A percentile compares a stretch with the other conserved stretches of the same genome.
phyloP scores from a whole-genome alignment of 2,329 filamentous ascomycete genomes.

The Proliferodiscus dingleyae region DNA sequence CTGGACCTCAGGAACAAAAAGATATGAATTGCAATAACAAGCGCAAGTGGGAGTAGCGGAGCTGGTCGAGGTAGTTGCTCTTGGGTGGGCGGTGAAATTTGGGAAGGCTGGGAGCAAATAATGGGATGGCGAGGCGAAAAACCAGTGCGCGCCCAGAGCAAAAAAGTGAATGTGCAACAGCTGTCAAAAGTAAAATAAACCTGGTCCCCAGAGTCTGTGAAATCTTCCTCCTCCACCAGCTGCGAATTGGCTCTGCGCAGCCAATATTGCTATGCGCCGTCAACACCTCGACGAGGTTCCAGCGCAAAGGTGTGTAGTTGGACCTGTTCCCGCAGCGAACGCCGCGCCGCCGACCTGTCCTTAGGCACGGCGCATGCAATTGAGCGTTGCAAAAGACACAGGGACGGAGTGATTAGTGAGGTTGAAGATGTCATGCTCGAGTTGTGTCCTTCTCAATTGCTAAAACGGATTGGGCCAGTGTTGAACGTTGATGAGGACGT shows the following conservation, averaged over 20 bases:
- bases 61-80: constrained; percentile 1
- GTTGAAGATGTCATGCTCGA: constrained; percentile 22
- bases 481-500: background rate
- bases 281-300: too few species aligned
- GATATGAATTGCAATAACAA: constrained; percentile 4
- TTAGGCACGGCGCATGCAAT: constrained; percentile 1
- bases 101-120: constrained; percentile 3
- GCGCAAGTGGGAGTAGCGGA: constrained; percentile 1
- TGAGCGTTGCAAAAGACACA: constrained; percentile 2
- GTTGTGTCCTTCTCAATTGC: constrained; percentile 11
- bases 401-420: constrained; percentile 6
- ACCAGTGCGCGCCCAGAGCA: background rate
- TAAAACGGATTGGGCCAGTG: background rate
- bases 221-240: too few species aligned
- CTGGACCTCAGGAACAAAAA: constrained; percentile 3
- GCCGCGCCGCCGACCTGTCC: background rate
- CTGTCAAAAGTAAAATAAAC: background rate
- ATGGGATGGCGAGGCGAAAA: constrained; percentile 1
- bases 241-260: too few species aligned
- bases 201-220: background rate
- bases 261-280: background rate
- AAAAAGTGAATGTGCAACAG: background rate
- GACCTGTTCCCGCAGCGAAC: too few species aligned
- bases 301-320: too few species aligned
- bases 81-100: background rate